phyloP scores from a whole-genome alignment of 2,329 filamentous ascomycete species.

The Fusarium coffeatum region DNA sequence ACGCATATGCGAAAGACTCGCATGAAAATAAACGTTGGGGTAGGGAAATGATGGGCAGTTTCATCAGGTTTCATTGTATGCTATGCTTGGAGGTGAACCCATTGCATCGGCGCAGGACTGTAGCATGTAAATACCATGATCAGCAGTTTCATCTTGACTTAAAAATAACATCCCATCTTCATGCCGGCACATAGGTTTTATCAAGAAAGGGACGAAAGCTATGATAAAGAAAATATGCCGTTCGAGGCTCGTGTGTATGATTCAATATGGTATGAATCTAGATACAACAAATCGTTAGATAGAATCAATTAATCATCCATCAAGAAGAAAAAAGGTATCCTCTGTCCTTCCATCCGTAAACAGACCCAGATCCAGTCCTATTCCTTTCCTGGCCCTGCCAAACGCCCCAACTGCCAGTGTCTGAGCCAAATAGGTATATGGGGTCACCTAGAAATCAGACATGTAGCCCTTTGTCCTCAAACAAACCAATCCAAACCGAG shows the following conservation, averaged over 20 bases:
- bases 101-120: constrained; percentile 3
- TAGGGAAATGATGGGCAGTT: constrained; percentile 31
- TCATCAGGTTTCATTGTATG: constrained; percentile 35
- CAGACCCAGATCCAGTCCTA: constrained; percentile 22
- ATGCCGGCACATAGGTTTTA: background rate
- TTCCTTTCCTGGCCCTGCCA: constrained; percentile 37
- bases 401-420: constrained; percentile 40
- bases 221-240: constrained; percentile 40
- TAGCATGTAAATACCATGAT: constrained; percentile 6
- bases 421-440: constrained; percentile 17
- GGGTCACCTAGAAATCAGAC: constrained; percentile 26
- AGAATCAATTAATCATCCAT: constrained; percentile 33
- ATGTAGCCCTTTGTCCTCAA: constrained; percentile 23
- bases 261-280: constrained; percentile 41
- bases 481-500: constrained; percentile 16
- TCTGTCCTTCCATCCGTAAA: constrained; percentile 29
- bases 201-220: background rate
- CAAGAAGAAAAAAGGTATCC: constrained; percentile 38
- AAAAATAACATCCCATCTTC: constrained; percentile 6
- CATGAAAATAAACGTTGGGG: constrained; percentile 16
- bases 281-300: constrained; percentile 46
- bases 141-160: constrained; percentile 18
- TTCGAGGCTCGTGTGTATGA: constrained; percentile 37
- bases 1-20: constrained; percentile 10
- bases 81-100: background rate